phyloP scores from a whole-genome alignment of 2,329 filamentous ascomycete genomes.

The Talaromyces amestolkiae region DNA sequence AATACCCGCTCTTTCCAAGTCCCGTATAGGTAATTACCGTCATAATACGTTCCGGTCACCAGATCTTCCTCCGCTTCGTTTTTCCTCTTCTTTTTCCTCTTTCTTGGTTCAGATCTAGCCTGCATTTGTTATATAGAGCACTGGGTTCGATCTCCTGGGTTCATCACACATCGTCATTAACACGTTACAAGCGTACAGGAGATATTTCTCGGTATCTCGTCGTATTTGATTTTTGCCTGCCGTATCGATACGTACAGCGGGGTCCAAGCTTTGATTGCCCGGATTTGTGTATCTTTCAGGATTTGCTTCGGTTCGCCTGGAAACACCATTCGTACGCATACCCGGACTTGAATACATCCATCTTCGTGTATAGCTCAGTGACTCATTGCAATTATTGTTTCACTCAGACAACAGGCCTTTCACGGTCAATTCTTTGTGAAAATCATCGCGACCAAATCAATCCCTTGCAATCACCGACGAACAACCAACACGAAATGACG shows the following conservation, averaged over 20 bases:
- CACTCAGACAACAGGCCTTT: neutral
- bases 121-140: neutral
- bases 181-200: neutral
- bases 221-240: neutral
- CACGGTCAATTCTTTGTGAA: neutral
- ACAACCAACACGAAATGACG: slow-evolving; percentile 1
- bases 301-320: neutral
- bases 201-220: neutral
- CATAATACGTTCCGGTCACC: slow-evolving; percentile 3
- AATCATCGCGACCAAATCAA: neutral
- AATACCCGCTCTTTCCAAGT: neutral
- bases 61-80: neutral
- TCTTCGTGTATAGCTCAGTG: neutral
- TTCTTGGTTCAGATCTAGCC: slow-evolving; percentile 8
- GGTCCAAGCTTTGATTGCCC: slow-evolving; percentile 1
- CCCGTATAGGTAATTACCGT: neutral
- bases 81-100: neutral
- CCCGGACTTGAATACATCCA: no score
- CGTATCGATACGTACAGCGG: slow-evolving; percentile 8
- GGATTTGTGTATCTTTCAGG: slow-evolving; percentile 10
- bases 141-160: neutral
- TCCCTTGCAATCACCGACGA: neutral
- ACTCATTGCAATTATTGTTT: neutral
- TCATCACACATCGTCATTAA: neutral
- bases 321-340: neutral